These are phyloP conservation scores for Dactylis glomerata DNA, from an alignment of 176 grass and related monocot species.

Conservation along the genomic window DNA sequence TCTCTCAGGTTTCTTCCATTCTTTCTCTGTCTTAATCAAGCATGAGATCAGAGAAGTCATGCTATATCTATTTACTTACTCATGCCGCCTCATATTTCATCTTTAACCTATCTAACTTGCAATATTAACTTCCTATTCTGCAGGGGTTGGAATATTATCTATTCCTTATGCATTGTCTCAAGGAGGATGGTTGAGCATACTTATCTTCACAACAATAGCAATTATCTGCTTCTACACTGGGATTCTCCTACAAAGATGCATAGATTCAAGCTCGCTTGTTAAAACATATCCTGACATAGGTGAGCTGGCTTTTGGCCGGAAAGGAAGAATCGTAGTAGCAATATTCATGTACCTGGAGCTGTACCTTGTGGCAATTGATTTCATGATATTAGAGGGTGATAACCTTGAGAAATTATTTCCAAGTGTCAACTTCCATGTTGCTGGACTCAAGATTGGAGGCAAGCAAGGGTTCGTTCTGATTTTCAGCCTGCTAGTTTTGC, in stretches of 20 bases:
- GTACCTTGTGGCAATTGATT: constrained; percentile 70
- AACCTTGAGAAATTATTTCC: constrained; percentile 91
- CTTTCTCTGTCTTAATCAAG: constrained; percentile 4
- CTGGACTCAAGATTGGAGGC: constrained; percentile 51
- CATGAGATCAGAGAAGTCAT: constrained; percentile 15
- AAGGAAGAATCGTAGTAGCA: constrained; percentile 52
- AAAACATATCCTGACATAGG: constrained; percentile 90
- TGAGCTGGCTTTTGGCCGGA: constrained; percentile 61
- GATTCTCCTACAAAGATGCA: constrained; percentile 72
- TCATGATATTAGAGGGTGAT: constrained; percentile 93
- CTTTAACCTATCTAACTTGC: constrained; percentile 3
- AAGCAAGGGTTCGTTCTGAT: constrained; percentile 81
- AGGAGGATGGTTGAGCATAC: constrained; percentile 77
- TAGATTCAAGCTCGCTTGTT: constrained; percentile 65
- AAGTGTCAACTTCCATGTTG: constrained; percentile 40
- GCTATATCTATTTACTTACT: constrained; percentile 8
- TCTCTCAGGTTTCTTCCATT: constrained; percentile 59
- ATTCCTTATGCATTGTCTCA: constrained; percentile 85
- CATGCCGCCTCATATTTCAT: not conserved
- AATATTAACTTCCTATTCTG: not conserved
- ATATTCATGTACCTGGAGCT: constrained; percentile 65
- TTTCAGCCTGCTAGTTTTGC: constrained; percentile 59
- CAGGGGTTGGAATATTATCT: constrained; percentile 76
- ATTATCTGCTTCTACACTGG: constrained; percentile 79
- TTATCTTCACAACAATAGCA: constrained; percentile 55